Evolutionary conservation across 2,329 filamentous ascomycete genomes (phyloP), one percentile per base, ranked within the genome.

Genomic region (Geosmithia flava): DNA sequence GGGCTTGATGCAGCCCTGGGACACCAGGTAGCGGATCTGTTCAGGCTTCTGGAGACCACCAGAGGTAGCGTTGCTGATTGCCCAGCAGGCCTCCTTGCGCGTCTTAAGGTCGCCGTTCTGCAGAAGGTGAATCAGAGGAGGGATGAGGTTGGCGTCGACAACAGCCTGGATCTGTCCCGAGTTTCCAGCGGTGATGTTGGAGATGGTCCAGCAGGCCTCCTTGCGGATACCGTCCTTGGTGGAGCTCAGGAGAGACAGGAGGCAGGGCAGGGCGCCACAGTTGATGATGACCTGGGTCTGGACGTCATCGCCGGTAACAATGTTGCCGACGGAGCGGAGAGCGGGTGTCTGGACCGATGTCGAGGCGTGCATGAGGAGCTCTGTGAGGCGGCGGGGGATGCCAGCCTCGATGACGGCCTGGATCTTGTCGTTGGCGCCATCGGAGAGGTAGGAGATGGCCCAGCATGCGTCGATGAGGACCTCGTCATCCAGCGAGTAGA

Each of bases 231-330:
- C 93, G 61, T 98, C 93, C 78, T 98, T 98, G 62, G 87, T 93
- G 37, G 91, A 97, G 75, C 90, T 91, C 53, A 98, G 74, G 17
- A 98, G 82, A 37, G 90, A 93, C 47, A 97, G 74, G n/a, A 98
- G 79, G 55, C 90, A 94, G 42, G 90, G 83, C 44, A 98, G 78
- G 55, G 93, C 84, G 52, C 93, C 91, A 59, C 90, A 95, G 79
- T 98, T 98, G 69, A 98, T 98, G 67, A 98, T 96, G 56, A 98
- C 89, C 68, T 98, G 93, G 20, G 93, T 98, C 72, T 98, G 93
- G 42, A 98, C 87, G 63, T 98, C 93, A 64, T 98, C 93, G 56
- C 93, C 93, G 42, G 93, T 98, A 47, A 98, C 93, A 57, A 98
- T 98, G 72, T 98, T 98, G 54, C 93, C 93, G 47, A 98, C 93